phyloP scores from a whole-genome alignment of 2,329 filamentous ascomycete species.

The Hymenoscyphus fructigenus region DNA sequence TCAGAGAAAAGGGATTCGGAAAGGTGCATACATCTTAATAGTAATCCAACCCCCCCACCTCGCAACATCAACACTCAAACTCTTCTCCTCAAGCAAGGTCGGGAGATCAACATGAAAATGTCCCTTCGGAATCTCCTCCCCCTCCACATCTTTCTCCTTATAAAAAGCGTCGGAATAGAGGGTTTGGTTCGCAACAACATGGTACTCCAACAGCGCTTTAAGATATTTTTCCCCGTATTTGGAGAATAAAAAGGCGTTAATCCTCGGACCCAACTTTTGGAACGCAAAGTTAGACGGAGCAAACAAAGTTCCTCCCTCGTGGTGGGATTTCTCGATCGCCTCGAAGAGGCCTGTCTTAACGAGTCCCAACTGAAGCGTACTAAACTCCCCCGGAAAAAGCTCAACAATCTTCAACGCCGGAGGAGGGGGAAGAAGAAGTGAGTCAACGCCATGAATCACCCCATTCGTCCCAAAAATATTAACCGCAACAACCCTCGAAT shows the following conservation, averaged over 20 bases:
- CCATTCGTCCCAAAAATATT: constrained; percentile 78
- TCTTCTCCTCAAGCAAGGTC: constrained; percentile 66
- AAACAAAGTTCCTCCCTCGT: constrained; percentile 72
- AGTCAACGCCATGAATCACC: constrained; percentile 74
- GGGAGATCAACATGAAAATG: constrained; percentile 66
- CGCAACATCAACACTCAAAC: constrained; percentile 69
- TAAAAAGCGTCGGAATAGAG: constrained; percentile 85
- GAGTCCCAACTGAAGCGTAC: constrained; percentile 73
- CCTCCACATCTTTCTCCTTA: constrained; percentile 41
- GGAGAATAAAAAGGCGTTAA: constrained; percentile 84
- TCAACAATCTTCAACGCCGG: constrained; percentile 61
- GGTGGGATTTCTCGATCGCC: constrained; percentile 53
- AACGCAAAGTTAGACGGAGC: constrained; percentile 83
- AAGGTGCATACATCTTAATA: no score
- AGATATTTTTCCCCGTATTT: constrained; percentile 75
- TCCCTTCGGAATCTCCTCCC: constrained; percentile 35
- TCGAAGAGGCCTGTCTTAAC: constrained; percentile 70
- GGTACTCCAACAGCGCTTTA: constrained; percentile 74
- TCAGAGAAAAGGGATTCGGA: no score
- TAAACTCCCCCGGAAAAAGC: constrained; percentile 69
- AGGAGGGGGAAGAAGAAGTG: constrained; percentile 74
- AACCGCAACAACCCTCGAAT: constrained; percentile 65
- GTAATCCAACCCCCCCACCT: constrained; percentile 65
- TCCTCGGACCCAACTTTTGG: constrained; percentile 64
- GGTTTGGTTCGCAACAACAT: constrained; percentile 70